Base-by-base conservation (phyloP, 2,329 filamentous ascomycete genomes). In the Stromatinia cepivora region DNA sequence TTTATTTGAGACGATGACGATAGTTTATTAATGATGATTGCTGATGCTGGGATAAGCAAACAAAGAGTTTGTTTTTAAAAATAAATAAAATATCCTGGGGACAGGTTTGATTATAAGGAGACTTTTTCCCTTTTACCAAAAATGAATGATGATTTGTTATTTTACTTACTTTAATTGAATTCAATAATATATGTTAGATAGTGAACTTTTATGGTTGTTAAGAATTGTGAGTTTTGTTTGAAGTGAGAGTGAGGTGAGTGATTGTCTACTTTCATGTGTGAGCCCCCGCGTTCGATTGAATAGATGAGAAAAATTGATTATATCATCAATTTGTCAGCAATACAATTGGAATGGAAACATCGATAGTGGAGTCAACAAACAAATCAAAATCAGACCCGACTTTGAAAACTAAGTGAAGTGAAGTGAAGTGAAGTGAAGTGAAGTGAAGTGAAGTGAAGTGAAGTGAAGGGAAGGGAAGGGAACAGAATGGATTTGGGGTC, bases 251-350 rank as follows among this genome's bases (percentile, higher is more conserved):
- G 31, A 57, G 10, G 54, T 53, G 20, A 22, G 48, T 25, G 56
- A 58, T 42, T n/a, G n/a, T 25, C 54, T 57, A 57, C 54, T 39
- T 57, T 57, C 54, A 39, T 57, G 22, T 57, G 20, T n/a, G n/a
- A n/a, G n/a, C n/a, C n/a, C n/a, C n/a, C n/a, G n/a, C n/a, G n/a
- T n/a, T 59, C 25, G 58, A 48, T 22, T 10, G 10, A n/a, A 20
- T 25, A 45, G 58, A 62, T 48, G 50, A 48, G 58, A 48, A 11
- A 5, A 34, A 5, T 13, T 50, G 45, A 22, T 63, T 63, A 50
- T n/a, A 7, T 52, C n/a, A 63, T 36, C 15, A 15, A 36, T 62
- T 17, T 34, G 25, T 62, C 22, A 62, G 59, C 28, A 57, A 57
- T 36, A 10, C 9, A n/a, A 0, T 3, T 28, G 8, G 7, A 25